Base-by-base conservation (phyloP, 1,139 yeast genomes). In the Saccharomyces pastorianus region DNA sequence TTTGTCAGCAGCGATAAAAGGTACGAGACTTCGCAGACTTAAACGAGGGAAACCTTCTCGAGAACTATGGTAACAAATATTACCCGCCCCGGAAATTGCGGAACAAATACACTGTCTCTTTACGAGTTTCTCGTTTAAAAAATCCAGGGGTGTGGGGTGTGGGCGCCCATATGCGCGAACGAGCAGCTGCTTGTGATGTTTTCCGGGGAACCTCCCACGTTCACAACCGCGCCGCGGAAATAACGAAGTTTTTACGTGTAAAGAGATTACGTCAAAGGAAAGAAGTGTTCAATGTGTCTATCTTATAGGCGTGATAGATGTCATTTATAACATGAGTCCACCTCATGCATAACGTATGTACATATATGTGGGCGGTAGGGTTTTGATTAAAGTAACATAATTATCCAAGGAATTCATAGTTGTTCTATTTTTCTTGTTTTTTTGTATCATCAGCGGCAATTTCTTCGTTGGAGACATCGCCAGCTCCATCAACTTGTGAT, bases 1-100 rank as follows among this genome's bases (percentile, higher is more conserved):
- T 20, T 38, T 38, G 44, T 38, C 44, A 38, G 44, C 44, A 38
- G 44, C 44, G 44, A 38, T 38, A 38, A 38, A 38, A 38, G 44
- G 20, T 20, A 38, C 44, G 44, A 38, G 44, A 20, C n/a, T 11
- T 20, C 20, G n/a, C 25, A 38, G 44, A 20, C n/a, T 11, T 38
- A 38, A 38, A 38, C 44, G 44, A 38, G 25, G 25, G 20, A 38
- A 38, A 17, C 7, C 44, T 20, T 38, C 42, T 34, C 44, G 44
- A 38, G 44, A 38, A 17, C 25, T 38, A 20, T 38, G 44, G 13
- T 20, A 17, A 2, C n/a, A 4, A 9, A 26, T 13, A 14, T 38
- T 38, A 38, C 23, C 44, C 44, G 25, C 44, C 2, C n/a, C 44
- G 44, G 44, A 20, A 38, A 38, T 38, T 38, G 20, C 44, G 44